phyloP scores from a whole-genome alignment of 768 basidiomycete species.

The Pleurotus salmoneostramineus region DNA sequence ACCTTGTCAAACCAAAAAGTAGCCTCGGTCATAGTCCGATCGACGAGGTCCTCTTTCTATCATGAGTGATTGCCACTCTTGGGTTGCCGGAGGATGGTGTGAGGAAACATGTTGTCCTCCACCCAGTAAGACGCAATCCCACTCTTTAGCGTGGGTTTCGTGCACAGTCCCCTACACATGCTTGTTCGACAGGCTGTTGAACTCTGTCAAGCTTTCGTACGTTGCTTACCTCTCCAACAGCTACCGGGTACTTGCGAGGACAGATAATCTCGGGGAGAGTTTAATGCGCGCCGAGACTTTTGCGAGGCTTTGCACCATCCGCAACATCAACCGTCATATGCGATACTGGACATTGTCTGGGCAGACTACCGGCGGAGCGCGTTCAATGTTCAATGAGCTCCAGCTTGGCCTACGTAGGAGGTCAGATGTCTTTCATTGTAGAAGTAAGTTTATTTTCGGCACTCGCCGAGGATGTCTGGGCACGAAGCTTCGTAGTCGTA shows the following conservation, averaged over 20 bases:
- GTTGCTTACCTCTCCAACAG: neutral
- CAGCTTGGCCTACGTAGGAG: constrained; percentile 5
- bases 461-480: neutral
- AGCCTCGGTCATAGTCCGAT: neutral
- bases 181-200: neutral
- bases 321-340: neutral
- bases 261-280: neutral
- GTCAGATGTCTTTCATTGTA: neutral
- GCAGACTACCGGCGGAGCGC: constrained; percentile 1
- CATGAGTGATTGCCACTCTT: neutral
- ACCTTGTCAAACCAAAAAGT: neutral
- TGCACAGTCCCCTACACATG: neutral
- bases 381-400: neutral
- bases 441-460: constrained; percentile 7
- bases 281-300: neutral
- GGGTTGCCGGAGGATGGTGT: neutral
- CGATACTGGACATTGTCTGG: neutral
- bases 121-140: neutral
- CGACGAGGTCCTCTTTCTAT: neutral
- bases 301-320: neutral
- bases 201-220: neutral
- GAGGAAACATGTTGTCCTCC: neutral
- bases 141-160: neutral
- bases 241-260: neutral
- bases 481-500: neutral